Conservation (phyloP, 306 rosid species). For the Nissolia schottii region DNA sequence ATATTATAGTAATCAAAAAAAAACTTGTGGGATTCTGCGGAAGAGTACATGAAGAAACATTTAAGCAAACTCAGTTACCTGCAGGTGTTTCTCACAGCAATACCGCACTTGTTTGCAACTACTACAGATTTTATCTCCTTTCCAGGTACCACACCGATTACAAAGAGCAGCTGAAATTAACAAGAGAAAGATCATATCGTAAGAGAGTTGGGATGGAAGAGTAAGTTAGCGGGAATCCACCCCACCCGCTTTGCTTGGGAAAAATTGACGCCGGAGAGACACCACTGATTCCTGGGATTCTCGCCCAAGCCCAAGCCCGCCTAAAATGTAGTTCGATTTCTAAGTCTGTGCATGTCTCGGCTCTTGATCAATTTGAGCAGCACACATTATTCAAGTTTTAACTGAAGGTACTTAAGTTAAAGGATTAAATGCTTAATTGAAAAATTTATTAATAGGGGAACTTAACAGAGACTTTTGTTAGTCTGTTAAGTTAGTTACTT, state of each 20-base stretch:
- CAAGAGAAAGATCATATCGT: conserved; percentile 16
- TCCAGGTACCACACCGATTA: conserved; percentile 86
- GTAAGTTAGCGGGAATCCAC: conserved; percentile 41
- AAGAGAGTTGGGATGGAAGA: not conserved
- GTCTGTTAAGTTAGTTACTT: too few species aligned
- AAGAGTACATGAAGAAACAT: not conserved
- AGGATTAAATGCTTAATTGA: too few species aligned
- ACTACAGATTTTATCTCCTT: conserved; percentile 65
- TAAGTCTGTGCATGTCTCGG: too few species aligned
- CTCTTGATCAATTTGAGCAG: too few species aligned
- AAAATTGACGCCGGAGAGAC: conserved; percentile 55
- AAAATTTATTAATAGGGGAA: too few species aligned
- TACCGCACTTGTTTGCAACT: conserved; percentile 64
- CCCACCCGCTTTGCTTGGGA: conserved; percentile 92
- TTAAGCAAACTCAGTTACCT: conserved; percentile 41
- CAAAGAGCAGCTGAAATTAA: conserved; percentile 57
- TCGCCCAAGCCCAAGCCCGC: too few species aligned
- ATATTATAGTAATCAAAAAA: not conserved
- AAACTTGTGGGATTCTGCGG: not conserved
- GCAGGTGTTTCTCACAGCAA: conserved; percentile 86
- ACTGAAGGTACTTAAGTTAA: too few species aligned
- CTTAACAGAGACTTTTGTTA: too few species aligned
- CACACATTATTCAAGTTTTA: too few species aligned
- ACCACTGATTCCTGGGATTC: conserved; percentile 44
- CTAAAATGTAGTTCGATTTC: too few species aligned